These are phyloP conservation scores for Solanum chmielewskii DNA, from an alignment of 257 asterid genomes.

Conservation along the genomic window DNA sequence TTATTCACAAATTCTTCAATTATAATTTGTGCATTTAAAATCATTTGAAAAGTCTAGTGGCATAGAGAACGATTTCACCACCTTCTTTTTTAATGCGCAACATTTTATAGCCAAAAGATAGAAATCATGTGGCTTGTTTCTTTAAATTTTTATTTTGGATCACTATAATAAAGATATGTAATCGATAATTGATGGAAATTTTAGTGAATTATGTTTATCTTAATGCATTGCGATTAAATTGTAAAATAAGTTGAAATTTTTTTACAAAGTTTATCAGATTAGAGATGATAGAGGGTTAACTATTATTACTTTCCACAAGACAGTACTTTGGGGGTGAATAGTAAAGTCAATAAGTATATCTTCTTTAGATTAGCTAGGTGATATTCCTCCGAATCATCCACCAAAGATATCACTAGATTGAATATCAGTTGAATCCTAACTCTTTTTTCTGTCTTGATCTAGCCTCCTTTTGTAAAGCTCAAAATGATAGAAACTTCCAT, in stretches of 20 bases:
- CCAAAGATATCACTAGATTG: too few species aligned
- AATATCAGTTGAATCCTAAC: too few species aligned
- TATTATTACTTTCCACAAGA: too few species aligned
- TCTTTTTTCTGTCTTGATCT: not conserved
- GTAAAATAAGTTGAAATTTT: too few species aligned
- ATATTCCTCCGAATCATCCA: not conserved
- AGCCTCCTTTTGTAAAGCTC: not conserved
- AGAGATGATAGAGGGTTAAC: too few species aligned
- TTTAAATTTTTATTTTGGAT: too few species aligned
- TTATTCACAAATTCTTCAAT: not conserved
- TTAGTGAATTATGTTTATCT: not conserved
- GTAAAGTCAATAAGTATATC: too few species aligned
- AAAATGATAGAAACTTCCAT: too few species aligned
- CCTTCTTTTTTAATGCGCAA: not conserved
- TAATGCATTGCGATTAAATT: not conserved
- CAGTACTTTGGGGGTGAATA: not conserved
- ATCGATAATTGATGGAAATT: too few species aligned
- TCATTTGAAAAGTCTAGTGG: not conserved
- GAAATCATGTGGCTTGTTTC: too few species aligned
- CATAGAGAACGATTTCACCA: not conserved
- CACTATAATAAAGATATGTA: too few species aligned
- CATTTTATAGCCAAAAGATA: not conserved
- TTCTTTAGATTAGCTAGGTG: not conserved
- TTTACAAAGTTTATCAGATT: too few species aligned
- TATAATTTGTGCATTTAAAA: not conserved